phyloP scores from a whole-genome alignment of 2,329 filamentous ascomycete species.

The Penicillium fuscoglaucum region DNA sequence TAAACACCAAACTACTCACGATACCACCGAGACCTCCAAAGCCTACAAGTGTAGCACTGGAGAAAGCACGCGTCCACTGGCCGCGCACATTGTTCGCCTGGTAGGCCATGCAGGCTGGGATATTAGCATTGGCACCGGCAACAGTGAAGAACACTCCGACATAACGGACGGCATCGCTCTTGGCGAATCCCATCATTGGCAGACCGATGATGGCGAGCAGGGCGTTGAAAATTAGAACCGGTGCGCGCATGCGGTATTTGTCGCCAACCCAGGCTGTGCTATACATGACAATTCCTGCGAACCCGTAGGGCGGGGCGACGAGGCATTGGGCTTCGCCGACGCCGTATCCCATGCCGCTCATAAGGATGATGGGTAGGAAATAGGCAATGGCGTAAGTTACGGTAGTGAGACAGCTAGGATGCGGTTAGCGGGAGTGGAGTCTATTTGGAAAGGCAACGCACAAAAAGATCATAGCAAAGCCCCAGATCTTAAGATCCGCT shows the following conservation, averaged over 20 bases:
- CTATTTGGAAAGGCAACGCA: constrained; percentile 10
- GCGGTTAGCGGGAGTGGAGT: background rate
- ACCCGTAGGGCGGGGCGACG: constrained; percentile 67
- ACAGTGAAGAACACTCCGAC: constrained; percentile 75
- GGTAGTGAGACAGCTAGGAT: constrained; percentile 67
- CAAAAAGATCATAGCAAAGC: constrained; percentile 55
- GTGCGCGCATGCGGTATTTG: constrained; percentile 64
- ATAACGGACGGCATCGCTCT: constrained; percentile 60
- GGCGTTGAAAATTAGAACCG: constrained; percentile 66
- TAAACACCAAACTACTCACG: constrained; percentile 71
- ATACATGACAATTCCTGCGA: constrained; percentile 65
- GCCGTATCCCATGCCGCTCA: constrained; percentile 61
- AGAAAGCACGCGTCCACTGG: constrained; percentile 84
- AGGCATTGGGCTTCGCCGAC: constrained; percentile 68
- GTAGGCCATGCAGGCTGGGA: constrained; percentile 73
- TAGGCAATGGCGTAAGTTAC: constrained; percentile 76
- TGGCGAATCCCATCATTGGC: constrained; percentile 69
- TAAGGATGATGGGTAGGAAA: constrained; percentile 75
- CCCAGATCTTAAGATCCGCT: constrained; percentile 56
- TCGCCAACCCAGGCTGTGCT: constrained; percentile 64
- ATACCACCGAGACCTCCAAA: constrained; percentile 79
- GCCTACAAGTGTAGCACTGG: constrained; percentile 72
- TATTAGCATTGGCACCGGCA: constrained; percentile 74
- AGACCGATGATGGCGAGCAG: constrained; percentile 67
- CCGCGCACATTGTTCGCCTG: constrained; percentile 86